Percentiles rank a stretch among this genome's conserved stretches.
These are phyloP conservation scores for Viridothelium virens DNA, from an alignment of 495 filamentous ascomycete species.

Conservation along the genomic window DNA sequence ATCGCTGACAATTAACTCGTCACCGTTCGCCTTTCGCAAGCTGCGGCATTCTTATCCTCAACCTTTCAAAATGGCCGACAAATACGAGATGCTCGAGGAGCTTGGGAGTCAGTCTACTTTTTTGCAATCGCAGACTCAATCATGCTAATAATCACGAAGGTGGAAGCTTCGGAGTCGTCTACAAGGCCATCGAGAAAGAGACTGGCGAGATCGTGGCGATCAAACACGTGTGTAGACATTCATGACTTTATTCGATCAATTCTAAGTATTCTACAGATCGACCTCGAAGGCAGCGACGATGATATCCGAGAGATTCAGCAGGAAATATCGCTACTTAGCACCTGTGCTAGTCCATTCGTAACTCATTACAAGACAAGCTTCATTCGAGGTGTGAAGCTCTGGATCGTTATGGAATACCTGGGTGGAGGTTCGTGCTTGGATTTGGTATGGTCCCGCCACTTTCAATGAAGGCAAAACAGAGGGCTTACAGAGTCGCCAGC, in stretches of 20 bases:
- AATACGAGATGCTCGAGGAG: slow-evolving; percentile 88
- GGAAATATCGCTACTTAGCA: slow-evolving; percentile 92
- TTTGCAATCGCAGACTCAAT: not conserved
- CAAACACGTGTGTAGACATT: slow-evolving; percentile 48
- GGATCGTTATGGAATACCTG: slow-evolving; percentile 97
- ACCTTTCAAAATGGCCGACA: slow-evolving; percentile 52
- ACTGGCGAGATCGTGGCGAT: slow-evolving; percentile 84
- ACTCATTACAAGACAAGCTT: slow-evolving; percentile 96
- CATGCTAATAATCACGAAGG: slow-evolving; percentile 15
- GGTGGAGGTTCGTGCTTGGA: slow-evolving; percentile 89
- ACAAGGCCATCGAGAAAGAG: slow-evolving; percentile 55
- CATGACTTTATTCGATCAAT: not conserved
- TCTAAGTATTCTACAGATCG: slow-evolving; percentile 45
- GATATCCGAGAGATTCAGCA: slow-evolving; percentile 99
- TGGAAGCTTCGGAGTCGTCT: slow-evolving; percentile 28
- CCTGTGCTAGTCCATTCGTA: slow-evolving; percentile 86
- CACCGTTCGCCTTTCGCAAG: not conserved
- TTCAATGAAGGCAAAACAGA: not conserved
- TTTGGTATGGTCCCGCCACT: slow-evolving; percentile 33
- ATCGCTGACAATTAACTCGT: not conserved
- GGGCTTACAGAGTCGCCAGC: slow-evolving; percentile 21
- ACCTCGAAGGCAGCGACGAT: slow-evolving; percentile 96
- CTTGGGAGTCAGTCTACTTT: slow-evolving; percentile 65
- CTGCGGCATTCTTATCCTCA: not conserved
- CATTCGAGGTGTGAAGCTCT: slow-evolving; percentile 87